Percentiles rank a stretch among this genome's conserved stretches.
These are phyloP conservation scores for Kodamaea lidongshanica DNA, from an alignment of 805 yeast species.

Conservation along the genomic window DNA sequence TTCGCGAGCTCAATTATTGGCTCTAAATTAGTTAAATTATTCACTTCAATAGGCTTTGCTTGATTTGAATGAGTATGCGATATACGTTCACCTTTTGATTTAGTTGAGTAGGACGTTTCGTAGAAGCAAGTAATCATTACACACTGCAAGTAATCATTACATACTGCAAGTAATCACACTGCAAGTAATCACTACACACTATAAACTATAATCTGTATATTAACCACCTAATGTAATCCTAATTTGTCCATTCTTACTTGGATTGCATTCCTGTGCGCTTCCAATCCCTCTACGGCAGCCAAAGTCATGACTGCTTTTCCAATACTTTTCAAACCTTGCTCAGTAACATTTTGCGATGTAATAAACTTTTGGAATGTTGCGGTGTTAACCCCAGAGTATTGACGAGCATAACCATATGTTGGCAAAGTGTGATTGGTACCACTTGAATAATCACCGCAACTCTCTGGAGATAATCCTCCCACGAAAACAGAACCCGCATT, in stretches of 20 bases:
- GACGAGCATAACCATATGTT: constrained; percentile 96
- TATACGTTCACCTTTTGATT: too few relatives aligned
- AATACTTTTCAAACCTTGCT: constrained; percentile 76
- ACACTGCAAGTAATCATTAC: too few relatives aligned
- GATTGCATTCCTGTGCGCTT: constrained; percentile 96
- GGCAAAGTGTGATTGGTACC: constrained; percentile 99
- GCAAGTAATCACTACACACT: too few relatives aligned
- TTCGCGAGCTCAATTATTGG: too few relatives aligned
- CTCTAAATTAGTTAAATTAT: too few relatives aligned
- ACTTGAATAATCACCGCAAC: constrained; percentile 96
- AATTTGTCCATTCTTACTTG: constrained; percentile 86
- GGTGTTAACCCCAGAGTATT: constrained; percentile 96
- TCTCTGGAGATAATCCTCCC: constrained; percentile 94
- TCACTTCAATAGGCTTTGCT: too few relatives aligned
- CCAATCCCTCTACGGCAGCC: constrained; percentile 94
- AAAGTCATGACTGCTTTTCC: constrained; percentile 96
- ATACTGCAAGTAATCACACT: too few relatives aligned
- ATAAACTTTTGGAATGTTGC: constrained; percentile 92
- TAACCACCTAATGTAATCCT: constrained; percentile 39
- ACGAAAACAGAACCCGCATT: constrained; percentile 97
- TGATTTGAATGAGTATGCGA: too few relatives aligned
- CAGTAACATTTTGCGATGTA: constrained; percentile 86
- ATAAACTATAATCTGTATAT: too few relatives aligned
- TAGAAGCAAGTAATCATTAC: too few relatives aligned
- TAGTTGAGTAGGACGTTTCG: too few relatives aligned